phyloP scores from a whole-genome alignment of 2,329 filamentous ascomycete species.

The Fusarium sp. region DNA sequence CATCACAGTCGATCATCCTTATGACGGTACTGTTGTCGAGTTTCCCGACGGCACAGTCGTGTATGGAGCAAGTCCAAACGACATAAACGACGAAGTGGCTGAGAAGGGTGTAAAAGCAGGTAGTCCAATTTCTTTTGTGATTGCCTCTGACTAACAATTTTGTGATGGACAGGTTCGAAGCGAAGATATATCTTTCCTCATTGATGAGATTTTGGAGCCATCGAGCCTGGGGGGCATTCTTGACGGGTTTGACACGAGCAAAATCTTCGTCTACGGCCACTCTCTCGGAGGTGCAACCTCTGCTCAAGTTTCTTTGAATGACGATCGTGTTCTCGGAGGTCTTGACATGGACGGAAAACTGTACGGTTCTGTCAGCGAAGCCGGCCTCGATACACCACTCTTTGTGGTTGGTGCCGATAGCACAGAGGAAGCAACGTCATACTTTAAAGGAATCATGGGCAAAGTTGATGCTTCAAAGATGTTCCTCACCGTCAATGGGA shows the following conservation, averaged over 20 bases:
- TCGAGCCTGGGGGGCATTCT: constrained; percentile 12
- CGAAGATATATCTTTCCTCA: constrained; percentile 50
- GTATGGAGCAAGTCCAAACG: neutral
- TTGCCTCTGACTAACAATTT: neutral
- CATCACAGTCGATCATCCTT: constrained; percentile 60
- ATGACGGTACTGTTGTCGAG: constrained; percentile 56
- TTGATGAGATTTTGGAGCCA: constrained; percentile 45
- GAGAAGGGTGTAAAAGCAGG: constrained; percentile 2
- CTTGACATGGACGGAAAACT: constrained; percentile 54
- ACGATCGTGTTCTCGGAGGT: constrained; percentile 49
- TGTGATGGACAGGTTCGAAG: constrained; percentile 41
- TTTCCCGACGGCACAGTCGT: constrained; percentile 53
- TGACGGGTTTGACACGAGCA: constrained; percentile 34
- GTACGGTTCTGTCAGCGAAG: constrained; percentile 30
- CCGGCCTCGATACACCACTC: constrained; percentile 39
- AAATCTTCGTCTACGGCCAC: constrained; percentile 49
- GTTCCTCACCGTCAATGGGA: constrained; percentile 11
- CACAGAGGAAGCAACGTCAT: constrained; percentile 4
- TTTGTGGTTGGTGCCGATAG: constrained; percentile 8
- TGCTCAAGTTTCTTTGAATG: constrained; percentile 43
- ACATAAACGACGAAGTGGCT: constrained; percentile 34
- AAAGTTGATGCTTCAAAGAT: constrained; percentile 15
- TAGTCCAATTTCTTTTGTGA: neutral
- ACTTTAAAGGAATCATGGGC: constrained; percentile 4
- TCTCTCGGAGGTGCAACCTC: constrained; percentile 52